Evolutionary conservation across 176 grass and related monocot species (phyloP).

Genomic region (Elaeis guineensis): DNA sequence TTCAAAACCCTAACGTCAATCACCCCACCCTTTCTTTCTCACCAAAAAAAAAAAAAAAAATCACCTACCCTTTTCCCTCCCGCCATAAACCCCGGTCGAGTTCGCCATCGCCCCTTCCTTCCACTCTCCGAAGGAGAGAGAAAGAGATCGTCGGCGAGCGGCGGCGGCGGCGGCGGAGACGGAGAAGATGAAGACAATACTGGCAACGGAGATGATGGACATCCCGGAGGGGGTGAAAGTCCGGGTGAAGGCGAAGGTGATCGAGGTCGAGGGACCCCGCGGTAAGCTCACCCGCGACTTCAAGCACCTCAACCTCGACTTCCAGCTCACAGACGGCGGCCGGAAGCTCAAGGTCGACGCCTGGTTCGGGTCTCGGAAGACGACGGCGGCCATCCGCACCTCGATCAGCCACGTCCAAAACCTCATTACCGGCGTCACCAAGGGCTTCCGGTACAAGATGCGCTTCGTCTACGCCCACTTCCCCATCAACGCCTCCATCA

Average conservation of each 20-base stretch:
- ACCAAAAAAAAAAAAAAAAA: no score
- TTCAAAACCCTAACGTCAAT: no score
- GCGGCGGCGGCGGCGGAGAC: no score
- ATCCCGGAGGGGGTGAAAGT: conserved; percentile 68
- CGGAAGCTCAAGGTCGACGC: conserved; percentile 86
- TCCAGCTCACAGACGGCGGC: conserved; percentile 66
- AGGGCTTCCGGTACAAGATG: conserved; percentile 89
- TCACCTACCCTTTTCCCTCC: no score
- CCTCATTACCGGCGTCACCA: conserved; percentile 75
- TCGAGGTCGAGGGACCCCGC: conserved; percentile 63
- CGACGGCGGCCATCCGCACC: conserved; percentile 86
- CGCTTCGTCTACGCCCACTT: conserved; percentile 87
- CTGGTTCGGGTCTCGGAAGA: conserved; percentile 85
- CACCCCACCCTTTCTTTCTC: no score
- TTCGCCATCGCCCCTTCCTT: no score
- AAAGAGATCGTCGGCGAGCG: no score
- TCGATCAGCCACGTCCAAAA: conserved; percentile 95
- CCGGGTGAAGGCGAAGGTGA: conserved; percentile 55
- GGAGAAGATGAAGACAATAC: conserved; percentile 70
- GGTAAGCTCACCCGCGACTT: conserved; percentile 77
- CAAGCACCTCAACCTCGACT: conserved; percentile 97
- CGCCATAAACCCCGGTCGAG: no score
- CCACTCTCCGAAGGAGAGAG: no score
- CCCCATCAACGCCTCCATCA: conserved; percentile 91
- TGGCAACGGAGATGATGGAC: conserved; percentile 75